These are phyloP conservation scores for Penicillium glabrum DNA, from an alignment of 2,329 filamentous ascomycete genomes.

Conservation along the genomic window DNA sequence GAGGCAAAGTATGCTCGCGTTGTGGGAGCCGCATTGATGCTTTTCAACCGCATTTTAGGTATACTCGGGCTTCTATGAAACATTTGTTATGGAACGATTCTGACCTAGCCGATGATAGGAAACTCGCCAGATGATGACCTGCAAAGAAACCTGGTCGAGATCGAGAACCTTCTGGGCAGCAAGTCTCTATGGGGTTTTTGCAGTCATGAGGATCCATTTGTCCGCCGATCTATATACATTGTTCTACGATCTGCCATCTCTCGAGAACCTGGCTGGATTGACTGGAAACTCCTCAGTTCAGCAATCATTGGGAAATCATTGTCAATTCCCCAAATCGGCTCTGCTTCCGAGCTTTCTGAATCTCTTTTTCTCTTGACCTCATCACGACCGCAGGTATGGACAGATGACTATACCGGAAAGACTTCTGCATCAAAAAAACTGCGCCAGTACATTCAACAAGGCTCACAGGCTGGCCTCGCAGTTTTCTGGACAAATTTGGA, in stretches of 20 bases:
- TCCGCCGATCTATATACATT: conserved; percentile 59
- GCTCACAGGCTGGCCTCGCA: conserved; percentile 73
- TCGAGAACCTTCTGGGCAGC: conserved; percentile 66
- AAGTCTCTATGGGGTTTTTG: conserved; percentile 62
- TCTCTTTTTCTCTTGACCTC: conserved; percentile 67
- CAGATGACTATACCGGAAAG: conserved; percentile 60
- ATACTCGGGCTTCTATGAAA: conserved; percentile 6
- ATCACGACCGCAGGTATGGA: conserved; percentile 71
- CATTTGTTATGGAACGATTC: background rate
- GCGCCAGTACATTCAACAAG: conserved; percentile 72
- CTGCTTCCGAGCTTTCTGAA: conserved; percentile 69
- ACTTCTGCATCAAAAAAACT: conserved; percentile 59
- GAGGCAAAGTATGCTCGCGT: conserved; percentile 84
- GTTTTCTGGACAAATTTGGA: conserved; percentile 73
- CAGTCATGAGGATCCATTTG: conserved; percentile 55
- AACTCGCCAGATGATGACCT: conserved; percentile 50
- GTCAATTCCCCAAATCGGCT: conserved; percentile 69
- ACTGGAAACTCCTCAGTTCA: conserved; percentile 68
- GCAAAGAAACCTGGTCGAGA: conserved; percentile 59
- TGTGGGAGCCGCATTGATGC: conserved; percentile 57
- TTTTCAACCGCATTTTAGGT: conserved; percentile 57
- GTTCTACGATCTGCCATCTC: conserved; percentile 53
- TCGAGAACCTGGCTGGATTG: conserved; percentile 46
- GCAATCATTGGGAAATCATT: conserved; percentile 75
- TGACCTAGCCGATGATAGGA: conserved; percentile 21